These are phyloP conservation scores for Tuber microsphaerosporum DNA, from an alignment of 495 filamentous ascomycete species.

Conservation along the genomic window DNA sequence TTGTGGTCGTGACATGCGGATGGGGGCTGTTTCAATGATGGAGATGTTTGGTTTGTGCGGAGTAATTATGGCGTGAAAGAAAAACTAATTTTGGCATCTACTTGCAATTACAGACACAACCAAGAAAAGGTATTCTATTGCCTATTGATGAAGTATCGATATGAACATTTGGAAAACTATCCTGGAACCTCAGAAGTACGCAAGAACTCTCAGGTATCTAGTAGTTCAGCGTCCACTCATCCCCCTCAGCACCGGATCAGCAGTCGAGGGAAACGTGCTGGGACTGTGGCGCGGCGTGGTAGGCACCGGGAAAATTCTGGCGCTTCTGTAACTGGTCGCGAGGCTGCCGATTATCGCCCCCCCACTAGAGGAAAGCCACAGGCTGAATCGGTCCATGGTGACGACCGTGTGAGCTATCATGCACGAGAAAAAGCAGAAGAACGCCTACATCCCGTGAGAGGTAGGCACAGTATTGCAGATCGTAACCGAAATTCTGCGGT, in stretches of 20 bases:
- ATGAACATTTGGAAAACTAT: constrained; percentile 79
- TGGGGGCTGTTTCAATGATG: background rate
- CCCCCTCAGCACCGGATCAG: background rate
- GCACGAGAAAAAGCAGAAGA: background rate
- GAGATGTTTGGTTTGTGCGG: constrained; percentile 2
- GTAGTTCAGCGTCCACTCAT: background rate
- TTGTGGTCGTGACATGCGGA: background rate
- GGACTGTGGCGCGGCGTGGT: background rate
- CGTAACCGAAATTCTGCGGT: background rate
- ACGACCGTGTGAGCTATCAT: background rate
- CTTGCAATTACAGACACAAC: constrained; percentile 53
- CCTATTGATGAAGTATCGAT: constrained; percentile 68
- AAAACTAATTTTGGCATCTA: constrained; percentile 34
- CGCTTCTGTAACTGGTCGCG: background rate
- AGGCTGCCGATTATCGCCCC: background rate
- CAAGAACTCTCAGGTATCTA: background rate
- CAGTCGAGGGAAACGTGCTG: background rate
- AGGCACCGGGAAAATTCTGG: background rate
- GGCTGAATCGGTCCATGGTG: background rate
- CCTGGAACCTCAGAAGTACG: constrained; percentile 12
- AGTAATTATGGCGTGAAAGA: constrained; percentile 11
- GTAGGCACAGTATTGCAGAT: background rate
- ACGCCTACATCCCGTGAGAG: background rate
- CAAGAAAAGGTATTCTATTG: constrained; percentile 89
- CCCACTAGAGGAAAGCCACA: background rate